phyloP scores from a whole-genome alignment of 139 green algal species.

The Chlorella sorokiniana region DNA sequence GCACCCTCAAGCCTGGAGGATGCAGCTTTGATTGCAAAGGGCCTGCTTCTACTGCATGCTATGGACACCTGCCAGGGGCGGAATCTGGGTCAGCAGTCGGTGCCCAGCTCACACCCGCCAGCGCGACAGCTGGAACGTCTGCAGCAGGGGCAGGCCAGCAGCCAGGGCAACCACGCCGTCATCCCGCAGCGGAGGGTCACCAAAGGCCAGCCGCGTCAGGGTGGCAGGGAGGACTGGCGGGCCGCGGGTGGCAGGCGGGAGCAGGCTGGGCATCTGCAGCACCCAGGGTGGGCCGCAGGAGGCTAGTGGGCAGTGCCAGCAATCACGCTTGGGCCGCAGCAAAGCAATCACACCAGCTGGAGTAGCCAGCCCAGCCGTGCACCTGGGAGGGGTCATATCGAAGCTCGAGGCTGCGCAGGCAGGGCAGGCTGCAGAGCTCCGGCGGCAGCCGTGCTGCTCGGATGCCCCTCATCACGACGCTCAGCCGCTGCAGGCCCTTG shows the following conservation, averaged over 20 bases:
- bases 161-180: not conserved
- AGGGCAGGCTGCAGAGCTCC: not conserved
- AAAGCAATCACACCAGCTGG: too few relatives aligned
- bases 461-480: not conserved
- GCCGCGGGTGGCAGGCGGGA: not conserved
- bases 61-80: too few relatives aligned
- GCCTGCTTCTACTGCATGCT: too few relatives aligned
- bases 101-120: not conserved
- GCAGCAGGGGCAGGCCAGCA: not conserved
- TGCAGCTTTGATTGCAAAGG: too few relatives aligned
- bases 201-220: not conserved
- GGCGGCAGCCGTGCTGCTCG: not conserved
- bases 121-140: not conserved
- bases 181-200: not conserved
- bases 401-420: not conserved
- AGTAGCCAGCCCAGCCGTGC: not conserved
- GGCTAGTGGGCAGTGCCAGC: too few relatives aligned
- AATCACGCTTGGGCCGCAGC: too few relatives aligned
- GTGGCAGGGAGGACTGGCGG: not conserved
- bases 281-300: not conserved
- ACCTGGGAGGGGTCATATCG: not conserved
- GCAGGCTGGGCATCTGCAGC: constrained; percentile 2
- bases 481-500: not conserved
- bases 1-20: too few relatives aligned
- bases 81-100: too few relatives aligned